Evolutionary conservation across 1,284 basidiomycete genomes (phyloP), one percentile per base, ranked within the genome.

Genomic region (Rhodotorula sp.): DNA sequence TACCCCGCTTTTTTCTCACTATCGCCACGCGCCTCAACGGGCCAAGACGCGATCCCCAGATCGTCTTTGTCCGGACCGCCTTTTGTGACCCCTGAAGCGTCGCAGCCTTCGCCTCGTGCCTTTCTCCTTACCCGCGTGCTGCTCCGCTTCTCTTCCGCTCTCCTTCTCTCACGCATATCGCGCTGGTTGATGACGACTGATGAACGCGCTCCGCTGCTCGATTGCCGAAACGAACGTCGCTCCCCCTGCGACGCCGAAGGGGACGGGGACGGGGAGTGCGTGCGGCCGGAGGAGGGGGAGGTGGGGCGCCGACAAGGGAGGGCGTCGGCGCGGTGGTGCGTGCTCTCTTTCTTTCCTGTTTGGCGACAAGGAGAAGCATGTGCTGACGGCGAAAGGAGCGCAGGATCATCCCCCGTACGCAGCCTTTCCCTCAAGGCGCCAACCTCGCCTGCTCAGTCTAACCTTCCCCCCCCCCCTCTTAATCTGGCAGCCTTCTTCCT

Each of bases 401-500:
- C 63, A 64, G 63, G 55, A 50, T 64, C 46, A 29, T 64, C 17
- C 32, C 36, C 19, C 44, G 63, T 64, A 15, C 10, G 63, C 29
- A n/a, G n/a, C n/a, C n/a, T n/a, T n/a, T n/a, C n/a, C n/a, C n/a
- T n/a, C n/a, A n/a, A n/a, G n/a, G n/a, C n/a, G n/a, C n/a, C n/a
- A n/a, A n/a, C n/a, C n/a, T n/a, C n/a, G n/a, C 10, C 4, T 10
- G 27, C 48, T 3, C 25, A 25, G 27, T 9, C 8, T 10, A 3
- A 3, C 1, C 48, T 10, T 36, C 27, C 21, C 27, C 5, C 1
- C 32, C 22, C 12, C 25, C 29, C 4, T 12, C 4, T 3, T 19
- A 8, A 21, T 12, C 27, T 17, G 55, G 8, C 61, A 68, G 66
- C 66, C 6, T 58, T 55, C 25, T 68, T 71, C 44, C 19, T 68